Evolutionary conservation across 1,284 basidiomycete genomes (phyloP).

Genomic region (Takashimella tepidaria): DNA sequence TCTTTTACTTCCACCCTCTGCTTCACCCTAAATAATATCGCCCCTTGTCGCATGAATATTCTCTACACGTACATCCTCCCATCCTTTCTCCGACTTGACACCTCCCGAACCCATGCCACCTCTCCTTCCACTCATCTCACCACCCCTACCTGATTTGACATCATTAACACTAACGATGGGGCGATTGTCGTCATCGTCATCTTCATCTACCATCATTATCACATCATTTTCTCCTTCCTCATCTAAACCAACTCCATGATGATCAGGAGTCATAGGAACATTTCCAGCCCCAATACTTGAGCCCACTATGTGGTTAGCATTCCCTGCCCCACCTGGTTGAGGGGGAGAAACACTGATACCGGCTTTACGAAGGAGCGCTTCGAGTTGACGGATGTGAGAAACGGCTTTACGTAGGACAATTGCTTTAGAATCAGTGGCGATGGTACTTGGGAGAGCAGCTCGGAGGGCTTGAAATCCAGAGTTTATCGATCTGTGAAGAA

Average conservation of each 20-base stretch:
- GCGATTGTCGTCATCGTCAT: neutral
- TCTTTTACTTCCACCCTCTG: no score
- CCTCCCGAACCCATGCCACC: constrained; percentile 5
- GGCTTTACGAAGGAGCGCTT: constrained; percentile 24
- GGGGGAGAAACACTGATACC: constrained; percentile 12
- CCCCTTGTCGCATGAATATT: constrained; percentile 12
- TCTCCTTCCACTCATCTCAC: constrained; percentile 9
- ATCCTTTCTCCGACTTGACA: constrained; percentile 7
- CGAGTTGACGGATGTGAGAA: constrained; percentile 35
- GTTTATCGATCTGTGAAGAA: constrained; percentile 41
- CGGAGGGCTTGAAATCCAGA: constrained; percentile 39
- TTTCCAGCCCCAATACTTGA: constrained; percentile 1
- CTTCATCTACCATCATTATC: neutral
- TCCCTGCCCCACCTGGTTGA: neutral
- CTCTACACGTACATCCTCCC: constrained; percentile 4
- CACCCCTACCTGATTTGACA: constrained; percentile 1
- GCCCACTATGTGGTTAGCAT: neutral
- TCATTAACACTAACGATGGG: neutral
- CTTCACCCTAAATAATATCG: no score
- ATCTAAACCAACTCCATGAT: constrained; percentile 2
- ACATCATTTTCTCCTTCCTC: constrained; percentile 9
- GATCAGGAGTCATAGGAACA: neutral
- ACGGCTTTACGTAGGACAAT: constrained; percentile 44
- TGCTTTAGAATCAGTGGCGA: constrained; percentile 42
- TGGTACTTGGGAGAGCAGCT: constrained; percentile 25